Evolutionary conservation across 768 basidiomycete genomes (phyloP), one percentile per base, ranked within the genome.

Genomic region (Naganishia vishniacii): DNA sequence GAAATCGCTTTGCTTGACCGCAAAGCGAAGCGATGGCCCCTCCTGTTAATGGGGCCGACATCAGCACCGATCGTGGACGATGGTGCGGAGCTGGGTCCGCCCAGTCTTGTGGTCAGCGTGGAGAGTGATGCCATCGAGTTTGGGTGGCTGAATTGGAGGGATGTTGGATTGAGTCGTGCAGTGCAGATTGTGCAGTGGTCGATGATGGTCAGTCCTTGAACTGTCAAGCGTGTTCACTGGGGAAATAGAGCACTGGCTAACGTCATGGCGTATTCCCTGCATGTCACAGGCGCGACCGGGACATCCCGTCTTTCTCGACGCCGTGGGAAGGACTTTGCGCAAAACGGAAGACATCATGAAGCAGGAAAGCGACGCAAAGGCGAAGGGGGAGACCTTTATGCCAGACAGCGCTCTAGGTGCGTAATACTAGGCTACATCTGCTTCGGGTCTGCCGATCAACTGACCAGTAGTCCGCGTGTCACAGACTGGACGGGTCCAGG

Each of bases 111-210:
- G 16, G 66, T 73, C 47, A 70, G 68, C 47, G 70, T 73, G 15
- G 72, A 73, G 51, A 67, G 67, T 26, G 72, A 73, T 63, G 70
- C 72, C 9, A 69, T 73, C 20, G 68, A 68, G 26, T 73, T 73
- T 51, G 70, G 72, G 8, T 71, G 70, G 71, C n/a, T 26, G 7
- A 68, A 72, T 46, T 72, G 71, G 71, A 48, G 71, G 12, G 68
- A 72, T 28, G 60, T 71, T 11, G 71, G 71, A 4, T 62, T 72
- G 15, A 65, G 61, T 40, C 59, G 71, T 31, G 70, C 69, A 12
- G 69, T 69, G 3, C 71, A 72, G 49, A 70, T 72, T 25, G 68
- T 68, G 2, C 71, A 72, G 56, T 72, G 71, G 71, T 69, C 71
- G 15, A 67, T 72, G 28, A 69, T 72, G 71, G 69, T 67, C 51